phyloP scores from a whole-genome alignment of 1,139 yeast genomes.

The Zygoascus sp. region DNA sequence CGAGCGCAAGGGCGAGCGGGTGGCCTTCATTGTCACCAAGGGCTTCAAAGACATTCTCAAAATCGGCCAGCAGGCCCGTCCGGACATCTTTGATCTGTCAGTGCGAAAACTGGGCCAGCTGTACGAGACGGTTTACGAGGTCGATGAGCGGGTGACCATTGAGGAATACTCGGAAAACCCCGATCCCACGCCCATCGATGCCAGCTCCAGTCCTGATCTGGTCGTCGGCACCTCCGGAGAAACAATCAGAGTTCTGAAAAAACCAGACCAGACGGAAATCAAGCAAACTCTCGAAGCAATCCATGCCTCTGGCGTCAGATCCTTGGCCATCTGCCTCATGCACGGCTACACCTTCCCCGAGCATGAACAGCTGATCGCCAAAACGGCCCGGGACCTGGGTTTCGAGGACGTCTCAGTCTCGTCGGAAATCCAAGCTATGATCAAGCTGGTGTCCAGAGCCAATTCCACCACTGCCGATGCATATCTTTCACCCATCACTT shows the following conservation, averaged over 20 bases:
- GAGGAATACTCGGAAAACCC: slow-evolving; percentile 66
- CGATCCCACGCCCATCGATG: slow-evolving; percentile 32
- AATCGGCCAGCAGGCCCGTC: slow-evolving; percentile 73
- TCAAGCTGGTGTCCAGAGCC: slow-evolving; percentile 65
- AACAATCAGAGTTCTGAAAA: slow-evolving; percentile 49
- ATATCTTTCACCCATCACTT: slow-evolving; percentile 68
- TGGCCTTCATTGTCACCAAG: slow-evolving; percentile 60
- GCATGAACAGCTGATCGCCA: slow-evolving; percentile 57
- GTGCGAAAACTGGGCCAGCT: slow-evolving; percentile 56
- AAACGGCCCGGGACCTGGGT: slow-evolving; percentile 55
- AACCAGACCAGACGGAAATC: slow-evolving; percentile 44
- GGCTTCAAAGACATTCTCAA: slow-evolving; percentile 61
- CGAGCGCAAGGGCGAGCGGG: slow-evolving; percentile 62
- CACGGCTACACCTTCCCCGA: slow-evolving; percentile 67
- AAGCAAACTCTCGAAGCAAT: slow-evolving; percentile 40
- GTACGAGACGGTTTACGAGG: slow-evolving; percentile 59
- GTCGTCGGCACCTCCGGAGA: slow-evolving; percentile 61
- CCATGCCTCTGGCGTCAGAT: slow-evolving; percentile 52
- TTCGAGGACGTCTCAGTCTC: slow-evolving; percentile 63
- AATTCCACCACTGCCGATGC: slow-evolving; percentile 75
- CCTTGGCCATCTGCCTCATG: slow-evolving; percentile 62
- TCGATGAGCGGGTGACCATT: slow-evolving; percentile 68
- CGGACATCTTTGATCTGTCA: slow-evolving; percentile 59
- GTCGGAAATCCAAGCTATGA: slow-evolving; percentile 65
- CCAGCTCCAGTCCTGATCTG: slow-evolving; percentile 33